Conservation (phyloP, 371 early-diverging fungal species). For the Saksenaea vasiformis region DNA sequence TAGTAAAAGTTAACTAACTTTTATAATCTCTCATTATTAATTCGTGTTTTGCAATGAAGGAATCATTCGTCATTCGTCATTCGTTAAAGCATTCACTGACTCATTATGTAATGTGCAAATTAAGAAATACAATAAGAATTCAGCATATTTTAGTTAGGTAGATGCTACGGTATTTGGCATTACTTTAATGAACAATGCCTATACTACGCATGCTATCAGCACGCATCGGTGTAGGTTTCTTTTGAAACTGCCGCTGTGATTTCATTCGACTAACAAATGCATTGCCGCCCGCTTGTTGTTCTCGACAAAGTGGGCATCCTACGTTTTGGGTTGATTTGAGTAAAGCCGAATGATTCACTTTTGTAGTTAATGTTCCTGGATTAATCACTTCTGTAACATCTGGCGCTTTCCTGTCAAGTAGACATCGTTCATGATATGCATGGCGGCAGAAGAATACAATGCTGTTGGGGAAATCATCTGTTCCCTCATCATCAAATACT, state of each 20-base stretch:
- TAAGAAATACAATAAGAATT: too few species aligned
- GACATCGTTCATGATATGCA: constrained; percentile 70
- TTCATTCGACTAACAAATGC: constrained; percentile 56
- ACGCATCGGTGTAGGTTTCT: constrained; percentile 15
- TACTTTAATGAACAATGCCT: constrained; percentile 34
- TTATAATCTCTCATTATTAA: too few species aligned
- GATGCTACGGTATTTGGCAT: too few species aligned
- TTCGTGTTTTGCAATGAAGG: too few species aligned
- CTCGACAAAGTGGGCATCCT: constrained; percentile 59
- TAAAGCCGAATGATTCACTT: constrained; percentile 58
- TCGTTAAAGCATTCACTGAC: too few species aligned
- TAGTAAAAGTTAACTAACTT: too few species aligned
- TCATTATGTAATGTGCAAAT: too few species aligned
- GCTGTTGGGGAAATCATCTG: constrained; percentile 37
- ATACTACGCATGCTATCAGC: constrained; percentile 41
- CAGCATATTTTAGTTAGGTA: too few species aligned
- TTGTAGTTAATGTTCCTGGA: constrained; percentile 40
- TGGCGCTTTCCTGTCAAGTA: constrained; percentile 36
- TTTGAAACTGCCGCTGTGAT: constrained; percentile 22
- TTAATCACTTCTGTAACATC: constrained; percentile 16
- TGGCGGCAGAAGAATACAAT: constrained; percentile 80
- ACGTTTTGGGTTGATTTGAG: constrained; percentile 51
- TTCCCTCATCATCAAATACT: constrained; percentile 46
- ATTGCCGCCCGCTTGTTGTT: constrained; percentile 55
- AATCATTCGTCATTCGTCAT: too few species aligned